A percentile compares a stretch with the other conserved stretches of the same genome.
Evolutionary conservation across 75 land plant species (phyloP).

Genomic region (Sequoia sempervirens): DNA sequence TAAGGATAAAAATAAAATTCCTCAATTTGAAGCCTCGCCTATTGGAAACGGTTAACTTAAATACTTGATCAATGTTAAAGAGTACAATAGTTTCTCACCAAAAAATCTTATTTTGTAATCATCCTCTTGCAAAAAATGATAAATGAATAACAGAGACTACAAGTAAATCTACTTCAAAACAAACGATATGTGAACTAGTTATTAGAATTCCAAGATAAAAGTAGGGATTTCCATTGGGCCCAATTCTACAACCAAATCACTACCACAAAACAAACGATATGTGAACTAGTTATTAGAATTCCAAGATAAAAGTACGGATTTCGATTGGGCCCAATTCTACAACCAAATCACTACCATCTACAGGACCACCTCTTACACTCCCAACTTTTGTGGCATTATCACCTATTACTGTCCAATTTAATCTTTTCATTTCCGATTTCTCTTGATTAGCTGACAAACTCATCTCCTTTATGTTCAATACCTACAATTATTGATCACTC

Average conservation of each 20-base stretch:
- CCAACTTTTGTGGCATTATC: constrained; percentile 8
- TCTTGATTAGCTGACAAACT: constrained; percentile 82
- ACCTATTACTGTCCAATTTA: constrained; percentile 70
- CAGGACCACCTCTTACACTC: constrained; percentile 48
- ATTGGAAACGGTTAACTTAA: too few relatives aligned
- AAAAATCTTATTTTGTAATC: neutral
- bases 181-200: neutral
- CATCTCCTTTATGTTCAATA: constrained; percentile 51
- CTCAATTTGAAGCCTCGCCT: too few relatives aligned
- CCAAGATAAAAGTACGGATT: too few relatives aligned
- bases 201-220: constrained; percentile 37
- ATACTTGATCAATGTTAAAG: neutral
- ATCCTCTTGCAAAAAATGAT: neutral
- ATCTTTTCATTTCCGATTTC: constrained; percentile 64
- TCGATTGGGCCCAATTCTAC: constrained; percentile 6
- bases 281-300: neutral
- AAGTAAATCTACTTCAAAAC: neutral
- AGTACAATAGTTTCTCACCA: neutral
- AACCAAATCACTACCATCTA: constrained; percentile 36
- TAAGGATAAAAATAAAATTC: too few relatives aligned
- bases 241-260: constrained; percentile 32
- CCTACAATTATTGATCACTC: constrained; percentile 29
- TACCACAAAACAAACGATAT: too few relatives aligned
- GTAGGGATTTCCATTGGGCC: constrained; percentile 92
- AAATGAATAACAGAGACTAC: neutral